A percentile compares a stretch with the other conserved stretches of the same genome.
These are phyloP conservation scores for Mrakia gelida DNA, from an alignment of 768 basidiomycete species.

Conservation along the genomic window DNA sequence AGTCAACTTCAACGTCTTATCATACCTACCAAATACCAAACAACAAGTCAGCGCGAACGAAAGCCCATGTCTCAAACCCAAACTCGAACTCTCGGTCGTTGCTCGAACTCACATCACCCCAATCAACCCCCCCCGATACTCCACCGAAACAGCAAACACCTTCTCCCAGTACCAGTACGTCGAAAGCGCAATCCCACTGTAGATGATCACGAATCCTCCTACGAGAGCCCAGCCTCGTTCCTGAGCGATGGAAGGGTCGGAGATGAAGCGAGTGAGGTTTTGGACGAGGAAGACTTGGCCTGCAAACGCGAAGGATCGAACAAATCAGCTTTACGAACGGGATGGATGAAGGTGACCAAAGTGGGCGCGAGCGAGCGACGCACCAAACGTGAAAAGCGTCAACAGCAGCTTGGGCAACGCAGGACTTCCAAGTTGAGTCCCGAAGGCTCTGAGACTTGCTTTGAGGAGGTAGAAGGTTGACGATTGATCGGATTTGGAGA, in stretches of 20 bases:
- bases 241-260: not conserved
- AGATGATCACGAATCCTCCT: constrained; percentile 25
- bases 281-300: constrained; percentile 24
- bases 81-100: no score
- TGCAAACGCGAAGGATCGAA: not conserved
- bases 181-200: not conserved
- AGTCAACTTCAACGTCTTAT: constrained; percentile 18
- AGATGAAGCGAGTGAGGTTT: constrained; percentile 4
- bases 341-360: no score
- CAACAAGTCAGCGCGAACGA: no score
- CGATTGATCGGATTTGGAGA: not conserved
- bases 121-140: constrained; percentile 13
- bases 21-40: no score
- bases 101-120: not conserved
- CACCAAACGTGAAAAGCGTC: constrained; percentile 5
- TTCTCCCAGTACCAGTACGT: not conserved
- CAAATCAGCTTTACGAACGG: no score
- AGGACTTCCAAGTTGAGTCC: not conserved
- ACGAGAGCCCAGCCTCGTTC: constrained; percentile 25
- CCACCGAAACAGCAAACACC: not conserved
- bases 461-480: not conserved
- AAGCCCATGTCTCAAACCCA: no score
- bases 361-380: not conserved
- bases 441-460: not conserved
- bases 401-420: constrained; percentile 8